phyloP scores from a whole-genome alignment of 31 red algal genomes.

The Bonnemaisonia californica region DNA sequence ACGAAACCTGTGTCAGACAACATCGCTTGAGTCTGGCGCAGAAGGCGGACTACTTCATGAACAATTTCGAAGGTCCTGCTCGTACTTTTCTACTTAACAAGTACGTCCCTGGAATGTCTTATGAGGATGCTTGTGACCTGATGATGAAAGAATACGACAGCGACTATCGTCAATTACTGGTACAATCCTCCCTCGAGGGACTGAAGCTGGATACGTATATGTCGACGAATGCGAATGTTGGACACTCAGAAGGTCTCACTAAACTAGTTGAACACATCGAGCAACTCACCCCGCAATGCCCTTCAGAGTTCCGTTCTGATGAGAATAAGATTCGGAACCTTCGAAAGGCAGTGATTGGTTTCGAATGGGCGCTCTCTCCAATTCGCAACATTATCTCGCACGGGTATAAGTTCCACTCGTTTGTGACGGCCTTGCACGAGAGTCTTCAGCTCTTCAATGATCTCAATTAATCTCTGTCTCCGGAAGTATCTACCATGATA shows the following conservation, averaged over 20 bases:
- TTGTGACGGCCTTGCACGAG: conserved; percentile 20
- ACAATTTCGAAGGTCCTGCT: too few species aligned
- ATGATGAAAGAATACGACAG: neutral
- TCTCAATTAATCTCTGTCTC: too few species aligned
- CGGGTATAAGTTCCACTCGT: conserved; percentile 1
- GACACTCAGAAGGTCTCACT: neutral
- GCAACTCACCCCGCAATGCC: neutral
- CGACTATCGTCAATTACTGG: neutral
- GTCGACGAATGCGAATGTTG: neutral
- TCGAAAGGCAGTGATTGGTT: conserved; percentile 6
- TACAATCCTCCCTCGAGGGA: neutral
- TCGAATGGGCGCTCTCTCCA: conserved; percentile 11
- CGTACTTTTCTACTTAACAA: too few species aligned
- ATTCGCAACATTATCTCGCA: conserved; percentile 20
- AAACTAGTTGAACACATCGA: neutral
- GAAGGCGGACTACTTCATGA: too few species aligned
- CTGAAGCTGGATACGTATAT: neutral
- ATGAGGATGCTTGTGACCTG: neutral
- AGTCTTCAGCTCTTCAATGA: conserved; percentile 12
- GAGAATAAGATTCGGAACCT: conserved; percentile 24
- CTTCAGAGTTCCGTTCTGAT: neutral
- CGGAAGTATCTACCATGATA: too few species aligned
- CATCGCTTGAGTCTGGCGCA: too few species aligned
- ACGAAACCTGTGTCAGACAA: too few species aligned
- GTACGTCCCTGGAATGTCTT: too few species aligned